A percentile compares a stretch with the other conserved stretches of the same genome.
Conservation (phyloP, 2,329 filamentous ascomycete genomes). For the Xylaria sp. region DNA sequence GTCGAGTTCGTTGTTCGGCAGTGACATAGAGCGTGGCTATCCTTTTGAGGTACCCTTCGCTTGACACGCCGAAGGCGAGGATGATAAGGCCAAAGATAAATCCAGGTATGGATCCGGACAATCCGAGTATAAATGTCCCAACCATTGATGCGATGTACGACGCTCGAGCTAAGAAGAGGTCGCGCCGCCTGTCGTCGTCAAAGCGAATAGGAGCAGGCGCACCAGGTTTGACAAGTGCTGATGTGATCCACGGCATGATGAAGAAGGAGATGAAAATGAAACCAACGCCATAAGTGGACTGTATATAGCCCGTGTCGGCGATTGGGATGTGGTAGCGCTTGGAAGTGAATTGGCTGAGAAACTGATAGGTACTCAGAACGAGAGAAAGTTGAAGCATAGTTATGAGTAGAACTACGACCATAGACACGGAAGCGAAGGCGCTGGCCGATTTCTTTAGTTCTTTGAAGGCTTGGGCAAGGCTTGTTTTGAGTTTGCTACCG, state of each 20-base stretch:
- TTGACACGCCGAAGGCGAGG: constrained; percentile 39
- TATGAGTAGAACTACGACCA: constrained; percentile 33
- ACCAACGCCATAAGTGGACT: constrained; percentile 39
- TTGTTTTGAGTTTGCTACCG: constrained; percentile 5
- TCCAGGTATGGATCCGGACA: constrained; percentile 34
- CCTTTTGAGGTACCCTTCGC: constrained; percentile 38
- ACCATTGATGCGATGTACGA: constrained; percentile 33
- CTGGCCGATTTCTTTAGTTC: constrained; percentile 33
- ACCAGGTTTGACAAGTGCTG: constrained; percentile 29
- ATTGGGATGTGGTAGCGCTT: constrained; percentile 41
- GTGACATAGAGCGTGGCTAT: constrained; percentile 37
- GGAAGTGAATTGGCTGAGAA: constrained; percentile 41
- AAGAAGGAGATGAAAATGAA: constrained; percentile 36
- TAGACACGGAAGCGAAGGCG: constrained; percentile 32
- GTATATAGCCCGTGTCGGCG: constrained; percentile 41
- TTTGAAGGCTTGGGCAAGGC: constrained; percentile 16
- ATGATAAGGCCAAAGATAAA: constrained; percentile 40
- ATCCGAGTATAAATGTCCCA: constrained; percentile 37
- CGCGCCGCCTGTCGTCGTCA: constrained; percentile 35
- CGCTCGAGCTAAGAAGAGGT: constrained; percentile 37
- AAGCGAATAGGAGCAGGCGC: constrained; percentile 33
- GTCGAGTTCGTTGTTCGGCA: constrained; percentile 37
- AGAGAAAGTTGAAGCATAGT: constrained; percentile 31
- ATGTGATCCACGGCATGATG: constrained; percentile 37
- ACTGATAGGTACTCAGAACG: constrained; percentile 34